Percentiles rank a stretch among this genome's conserved stretches.
Evolutionary conservation across 805 yeast species (phyloP).

Genomic region (Brettanomyces naardenensis): DNA sequence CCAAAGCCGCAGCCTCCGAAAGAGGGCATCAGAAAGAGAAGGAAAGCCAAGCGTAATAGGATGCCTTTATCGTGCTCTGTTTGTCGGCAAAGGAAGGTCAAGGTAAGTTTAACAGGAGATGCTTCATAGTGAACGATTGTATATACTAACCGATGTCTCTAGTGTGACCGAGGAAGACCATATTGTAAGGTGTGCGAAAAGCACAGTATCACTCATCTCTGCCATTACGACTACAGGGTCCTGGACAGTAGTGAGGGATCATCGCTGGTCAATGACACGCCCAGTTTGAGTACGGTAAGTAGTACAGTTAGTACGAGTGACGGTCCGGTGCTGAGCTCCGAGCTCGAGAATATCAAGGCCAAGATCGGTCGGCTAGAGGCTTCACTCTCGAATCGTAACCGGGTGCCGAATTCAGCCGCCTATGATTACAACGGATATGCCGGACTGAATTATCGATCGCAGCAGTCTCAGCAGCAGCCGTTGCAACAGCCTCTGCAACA

Average conservation of each 20-base stretch:
- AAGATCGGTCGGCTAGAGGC: background rate
- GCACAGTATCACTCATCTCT: constrained; percentile 21
- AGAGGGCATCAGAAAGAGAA: too few species aligned
- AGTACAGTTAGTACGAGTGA: too few species aligned
- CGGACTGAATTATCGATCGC: too few species aligned
- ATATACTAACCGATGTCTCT: background rate
- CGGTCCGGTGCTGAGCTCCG: too few species aligned
- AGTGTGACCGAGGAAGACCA: constrained; percentile 30
- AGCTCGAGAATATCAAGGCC: background rate
- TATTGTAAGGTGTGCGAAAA: constrained; percentile 26
- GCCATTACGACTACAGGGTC: constrained; percentile 19
- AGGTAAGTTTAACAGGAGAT: constrained; percentile 22
- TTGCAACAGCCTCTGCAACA: too few species aligned
- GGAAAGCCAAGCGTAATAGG: background rate
- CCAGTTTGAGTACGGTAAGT: too few species aligned
- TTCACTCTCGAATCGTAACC: background rate
- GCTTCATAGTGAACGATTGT: background rate
- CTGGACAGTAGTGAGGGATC: background rate
- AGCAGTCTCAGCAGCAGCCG: too few species aligned
- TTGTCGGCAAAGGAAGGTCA: constrained; percentile 40
- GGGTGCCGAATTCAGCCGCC: too few species aligned
- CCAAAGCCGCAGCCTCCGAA: too few species aligned
- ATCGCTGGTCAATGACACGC: background rate
- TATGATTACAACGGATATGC: too few species aligned
- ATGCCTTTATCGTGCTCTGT: constrained; percentile 36